A percentile compares a stretch with the other conserved stretches of the same genome.
These are phyloP conservation scores for Fusarium concolor DNA, from an alignment of 2,329 filamentous ascomycete species.

Conservation along the genomic window DNA sequence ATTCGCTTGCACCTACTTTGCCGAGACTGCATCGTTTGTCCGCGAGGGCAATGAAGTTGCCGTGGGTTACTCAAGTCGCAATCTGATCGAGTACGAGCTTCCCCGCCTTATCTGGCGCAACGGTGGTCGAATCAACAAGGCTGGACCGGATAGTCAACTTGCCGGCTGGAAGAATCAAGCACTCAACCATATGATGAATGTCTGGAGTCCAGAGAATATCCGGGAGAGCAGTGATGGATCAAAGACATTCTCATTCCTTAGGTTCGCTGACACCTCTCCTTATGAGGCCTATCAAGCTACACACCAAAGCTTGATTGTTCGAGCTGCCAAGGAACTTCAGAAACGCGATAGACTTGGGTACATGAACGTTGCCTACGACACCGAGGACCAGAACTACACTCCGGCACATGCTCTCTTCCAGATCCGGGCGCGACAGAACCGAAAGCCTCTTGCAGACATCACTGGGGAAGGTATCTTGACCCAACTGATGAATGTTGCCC, in stretches of 20 bases:
- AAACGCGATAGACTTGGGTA: constrained; percentile 71
- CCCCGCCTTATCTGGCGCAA: constrained; percentile 87
- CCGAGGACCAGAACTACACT: constrained; percentile 69
- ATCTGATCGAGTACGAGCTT: constrained; percentile 83
- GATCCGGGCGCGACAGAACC: constrained; percentile 77
- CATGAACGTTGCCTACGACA: constrained; percentile 77
- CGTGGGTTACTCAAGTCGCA: constrained; percentile 89
- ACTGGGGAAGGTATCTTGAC: constrained; percentile 78
- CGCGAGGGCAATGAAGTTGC: constrained; percentile 85
- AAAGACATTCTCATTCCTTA: constrained; percentile 86
- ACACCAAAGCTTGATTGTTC: constrained; percentile 77
- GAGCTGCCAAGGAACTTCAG: constrained; percentile 71
- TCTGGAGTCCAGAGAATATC: constrained; percentile 87
- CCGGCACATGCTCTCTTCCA: constrained; percentile 85
- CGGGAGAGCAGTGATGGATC: constrained; percentile 69
- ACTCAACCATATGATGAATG: constrained; percentile 85
- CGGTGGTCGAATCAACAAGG: constrained; percentile 78
- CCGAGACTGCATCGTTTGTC: constrained; percentile 94
- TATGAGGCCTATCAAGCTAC: constrained; percentile 78
- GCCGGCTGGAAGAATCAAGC: constrained; percentile 86
- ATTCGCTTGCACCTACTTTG: constrained; percentile 85
- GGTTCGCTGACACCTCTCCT: constrained; percentile 83
- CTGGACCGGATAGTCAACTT: constrained; percentile 76
- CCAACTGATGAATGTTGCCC: constrained; percentile 83
- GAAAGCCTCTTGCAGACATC: constrained; percentile 74